Base-by-base conservation (phyloP, 2,329 filamentous ascomycete genomes). In the Aspergillus luchuensis region DNA sequence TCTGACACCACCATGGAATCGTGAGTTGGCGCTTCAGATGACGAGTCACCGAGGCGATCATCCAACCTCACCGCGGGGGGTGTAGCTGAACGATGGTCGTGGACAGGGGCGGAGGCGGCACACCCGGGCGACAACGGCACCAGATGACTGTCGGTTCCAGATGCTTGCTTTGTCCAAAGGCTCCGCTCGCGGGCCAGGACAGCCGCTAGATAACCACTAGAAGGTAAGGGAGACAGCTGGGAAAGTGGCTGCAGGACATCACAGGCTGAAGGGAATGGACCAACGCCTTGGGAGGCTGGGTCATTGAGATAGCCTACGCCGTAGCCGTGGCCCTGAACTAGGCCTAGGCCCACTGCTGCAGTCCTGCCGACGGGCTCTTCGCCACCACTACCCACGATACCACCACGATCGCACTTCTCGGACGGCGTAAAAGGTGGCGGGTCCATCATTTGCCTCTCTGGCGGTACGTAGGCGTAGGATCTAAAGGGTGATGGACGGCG, bases 231-330 rank as follows among this genome's bases (percentile, higher is more conserved):
- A 30, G 65, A 65, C 47, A 58, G 49, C 19, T 64, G 62, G 15
- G 68, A 70, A 57, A 70, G 55, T 33, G 68, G 68, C 52, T 66
- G 62, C 61, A 70, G 58, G 45, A 70, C 65, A 63, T 68, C 68
- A 57, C 68, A 68, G 38, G 68, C 66, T 25, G 68, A 68, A 47
- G 67, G 67, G 28, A 68, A 49, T 8, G 57, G 58, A 45, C 55
- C 23, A 23, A 49, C 39, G 45, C 17, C 41, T 17, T 53, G 45
- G 49, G 59, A 52, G 48, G 51, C 30, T 21, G 54, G 23, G 58
- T 57, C 59, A 36, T 33, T 48, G 43, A 28, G 48, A 57, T 28
- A 62, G 54, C 50, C 19, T n/a, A 52, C 41, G 23, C 54, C 23
- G 53, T 47, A 47, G 53, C 52, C 54, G 41, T 58, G 57, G 45